Conservation (phyloP, 148 eudicot genomes). For the Rhododendron ovatum region DNA sequence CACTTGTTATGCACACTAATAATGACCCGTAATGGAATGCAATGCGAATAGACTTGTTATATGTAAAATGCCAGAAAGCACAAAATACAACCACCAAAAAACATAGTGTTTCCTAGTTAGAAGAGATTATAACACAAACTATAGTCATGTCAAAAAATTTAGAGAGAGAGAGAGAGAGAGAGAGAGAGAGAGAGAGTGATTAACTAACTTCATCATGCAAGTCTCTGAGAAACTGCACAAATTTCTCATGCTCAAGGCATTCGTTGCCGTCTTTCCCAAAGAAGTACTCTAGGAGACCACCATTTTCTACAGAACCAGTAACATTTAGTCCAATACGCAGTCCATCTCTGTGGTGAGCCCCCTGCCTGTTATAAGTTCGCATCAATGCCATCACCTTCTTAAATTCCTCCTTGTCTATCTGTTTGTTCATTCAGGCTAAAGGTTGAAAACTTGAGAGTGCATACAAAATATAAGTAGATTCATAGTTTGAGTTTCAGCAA, state of each 20-base stretch:
- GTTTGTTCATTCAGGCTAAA: too few relatives aligned
- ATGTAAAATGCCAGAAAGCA: not conserved
- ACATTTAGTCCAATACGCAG: slow-evolving; percentile 54
- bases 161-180: too few relatives aligned
- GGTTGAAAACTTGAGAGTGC: too few relatives aligned
- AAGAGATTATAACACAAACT: not conserved
- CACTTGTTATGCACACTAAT: not conserved
- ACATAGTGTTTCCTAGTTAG: not conserved
- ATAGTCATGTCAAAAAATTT: too few relatives aligned
- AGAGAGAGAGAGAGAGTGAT: not conserved
- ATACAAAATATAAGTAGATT: too few relatives aligned
- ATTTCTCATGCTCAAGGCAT: slow-evolving; percentile 54
- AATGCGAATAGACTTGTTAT: not conserved
- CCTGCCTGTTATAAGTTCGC: too few relatives aligned
- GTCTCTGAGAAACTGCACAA: slow-evolving; percentile 73
- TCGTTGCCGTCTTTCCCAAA: slow-evolving; percentile 80
- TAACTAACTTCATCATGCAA: slow-evolving; percentile 68
- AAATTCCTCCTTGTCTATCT: too few relatives aligned
- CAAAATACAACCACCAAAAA: not conserved
- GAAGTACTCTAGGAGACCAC: slow-evolving; percentile 74
- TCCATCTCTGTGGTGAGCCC: too few relatives aligned
- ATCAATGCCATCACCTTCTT: too few relatives aligned
- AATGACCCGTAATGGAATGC: not conserved
- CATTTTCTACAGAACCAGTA: slow-evolving; percentile 59
- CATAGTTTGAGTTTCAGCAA: too few relatives aligned